Evolutionary conservation across 2,329 filamentous ascomycete species (phyloP), one percentile per base, ranked within the genome.

Genomic region (Trematosphaeria pertusa): DNA sequence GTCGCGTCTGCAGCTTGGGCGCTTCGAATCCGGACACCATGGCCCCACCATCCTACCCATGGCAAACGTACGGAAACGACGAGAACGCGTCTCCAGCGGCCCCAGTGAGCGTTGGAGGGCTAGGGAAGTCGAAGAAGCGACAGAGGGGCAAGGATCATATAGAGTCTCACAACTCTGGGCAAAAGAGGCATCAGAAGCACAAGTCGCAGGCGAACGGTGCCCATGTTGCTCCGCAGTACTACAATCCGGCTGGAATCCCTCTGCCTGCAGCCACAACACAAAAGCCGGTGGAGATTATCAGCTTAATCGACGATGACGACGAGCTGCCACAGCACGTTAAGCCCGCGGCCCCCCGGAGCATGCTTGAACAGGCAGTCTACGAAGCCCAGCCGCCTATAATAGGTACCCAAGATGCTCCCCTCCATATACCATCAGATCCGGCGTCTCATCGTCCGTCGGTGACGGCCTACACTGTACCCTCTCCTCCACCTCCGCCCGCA

Each of bases 391-490:
- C 8, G 24, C 7, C 12, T 28, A 12, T 28, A 10, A 34, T 24
- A 10, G 59, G 58, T 7, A 54, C 54, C 8, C 52, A 57, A 19
- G 9, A 46, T 12, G 44, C 55, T 15, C 46, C 54, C 22, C 15
- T 53, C 8, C 47, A 59, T 21, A 56, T 59, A 4, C 33, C 42
- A 3, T 49, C 56, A 28, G 24, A 28, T 12, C 24, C 8, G 8
- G 24, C 7, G 8, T 8, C 24, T 28, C 24, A 7, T 28, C 8
- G 24, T 28, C 24, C 12, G 7, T 7, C 24, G 24, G 8, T 7
- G 24, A 8, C 7, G 7, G 24, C 24, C 8, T 28, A 28, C 8
- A 5, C 11, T 12, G 31, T 26, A n/a, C 33, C 18, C 5, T 15
- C 12, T 15, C 35, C n/a, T 14, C 21, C 10, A 26, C 22, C 22